These are phyloP conservation scores for Marasmius sp. DNA, from an alignment of 1,284 basidiomycete species.

Conservation along the genomic window DNA sequence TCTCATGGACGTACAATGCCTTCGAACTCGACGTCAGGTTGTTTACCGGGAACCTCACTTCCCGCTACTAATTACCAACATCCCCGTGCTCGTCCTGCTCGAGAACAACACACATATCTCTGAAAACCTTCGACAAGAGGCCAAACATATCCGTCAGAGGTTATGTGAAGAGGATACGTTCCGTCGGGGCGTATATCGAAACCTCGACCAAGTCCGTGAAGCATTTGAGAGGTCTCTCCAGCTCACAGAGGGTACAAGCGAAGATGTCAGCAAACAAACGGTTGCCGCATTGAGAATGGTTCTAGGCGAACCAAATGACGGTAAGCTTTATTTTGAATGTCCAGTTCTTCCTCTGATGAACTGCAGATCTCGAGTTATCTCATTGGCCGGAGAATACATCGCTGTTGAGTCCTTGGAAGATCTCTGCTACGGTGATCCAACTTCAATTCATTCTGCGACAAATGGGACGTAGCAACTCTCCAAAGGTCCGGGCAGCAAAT, in stretches of 20 bases:
- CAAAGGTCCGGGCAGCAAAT: conserved; percentile 51
- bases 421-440: conserved; percentile 75
- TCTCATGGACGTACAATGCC: conserved; percentile 63
- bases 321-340: conserved; percentile 23
- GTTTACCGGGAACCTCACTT: conserved; percentile 69
- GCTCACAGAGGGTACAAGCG: conserved; percentile 45
- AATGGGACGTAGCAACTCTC: conserved; percentile 61
- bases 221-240: conserved; percentile 66
- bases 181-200: conserved; percentile 68
- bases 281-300: conserved; percentile 63
- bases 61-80: conserved; percentile 53
- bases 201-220: conserved; percentile 64
- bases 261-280: conserved; percentile 59
- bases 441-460: conserved; percentile 73
- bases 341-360: neutral
- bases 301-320: conserved; percentile 51
- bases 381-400: conserved; percentile 63
- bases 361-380: conserved; percentile 48
- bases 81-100: conserved; percentile 67
- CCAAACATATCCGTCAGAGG: conserved; percentile 49
- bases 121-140: conserved; percentile 45
- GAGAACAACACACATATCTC: conserved; percentile 60
- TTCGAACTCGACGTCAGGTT: conserved; percentile 64
- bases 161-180: conserved; percentile 65
- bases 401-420: conserved; percentile 77